Evolutionary conservation across 78 protist genomes (phyloP), one percentile per base, ranked within the genome.

Genomic region (Guillardia theta): DNA sequence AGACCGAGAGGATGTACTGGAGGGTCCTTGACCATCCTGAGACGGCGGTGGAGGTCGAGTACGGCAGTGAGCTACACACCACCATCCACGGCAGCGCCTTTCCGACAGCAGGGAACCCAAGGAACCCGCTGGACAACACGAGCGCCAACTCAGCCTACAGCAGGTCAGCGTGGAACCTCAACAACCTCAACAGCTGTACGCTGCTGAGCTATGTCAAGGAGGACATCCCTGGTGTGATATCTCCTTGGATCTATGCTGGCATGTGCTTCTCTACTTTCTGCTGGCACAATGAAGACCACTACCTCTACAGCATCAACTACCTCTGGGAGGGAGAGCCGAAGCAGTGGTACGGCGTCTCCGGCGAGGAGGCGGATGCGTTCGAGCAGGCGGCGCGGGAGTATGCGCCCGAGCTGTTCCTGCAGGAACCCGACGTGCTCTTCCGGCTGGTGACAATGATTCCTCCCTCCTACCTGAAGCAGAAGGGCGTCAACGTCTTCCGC

Each of bases 241-340:
- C 83, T 76, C 98, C 98, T 47, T 97, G 96, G 97, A 24, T 96
- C 76, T 97, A 97, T 94, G 53, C 95, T 4, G 98, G 99, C 48
- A 98, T 97, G 99, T 33, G 90, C 22, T 97, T 97, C 95, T 96
- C 70, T 18, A 12, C 93, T 41, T 88, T 88, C 93, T 88, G 93
- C 93, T 88, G 93, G 93, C 95, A 93, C 93, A 53, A 41, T 24
- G 95, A 93, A 58, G 95, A 93, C 93, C 95, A 93, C 54, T 41
- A 10, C 62, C 77, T 62, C 64, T 88, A 93, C 93, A 46, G 76
- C 46, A 80, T 93, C 93, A 93, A 93, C 93, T 93, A 93, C 83
- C 78, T 93, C 78, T 83, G 80, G 88, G 47, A 22, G 21, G 95
- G 95, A 76, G 78, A 54, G 47, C 48, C 92, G 44, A 93, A 93